Conservation (phyloP, 805 yeast genomes). For the Clavispora vitiphila region DNA sequence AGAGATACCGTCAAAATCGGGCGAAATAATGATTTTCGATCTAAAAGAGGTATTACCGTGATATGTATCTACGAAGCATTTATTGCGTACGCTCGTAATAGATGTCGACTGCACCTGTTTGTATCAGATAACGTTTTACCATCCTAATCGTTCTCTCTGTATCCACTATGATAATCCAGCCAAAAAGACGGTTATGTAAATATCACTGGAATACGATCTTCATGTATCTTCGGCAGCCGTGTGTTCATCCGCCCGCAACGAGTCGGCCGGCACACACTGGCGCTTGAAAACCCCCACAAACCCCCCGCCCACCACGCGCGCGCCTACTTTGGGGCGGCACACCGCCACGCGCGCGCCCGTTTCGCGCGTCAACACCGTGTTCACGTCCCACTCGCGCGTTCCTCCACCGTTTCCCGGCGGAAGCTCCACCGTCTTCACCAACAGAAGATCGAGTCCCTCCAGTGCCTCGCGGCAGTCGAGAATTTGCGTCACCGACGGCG, state of each 20-base stretch:
- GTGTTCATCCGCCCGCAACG: not conserved
- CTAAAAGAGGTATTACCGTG: no score
- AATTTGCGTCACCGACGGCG: conserved; percentile 4
- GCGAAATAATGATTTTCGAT: no score
- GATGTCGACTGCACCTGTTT: no score
- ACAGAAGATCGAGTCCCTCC: not conserved
- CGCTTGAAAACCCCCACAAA: conserved; percentile 4
- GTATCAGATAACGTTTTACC: no score
- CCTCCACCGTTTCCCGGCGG: conserved; percentile 5
- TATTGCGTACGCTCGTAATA: no score
- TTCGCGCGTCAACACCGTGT: not conserved
- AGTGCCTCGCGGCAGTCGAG: conserved; percentile 1
- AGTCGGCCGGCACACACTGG: not conserved
- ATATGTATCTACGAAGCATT: no score
- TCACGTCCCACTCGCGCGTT: conserved; percentile 4
- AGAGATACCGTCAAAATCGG: no score
- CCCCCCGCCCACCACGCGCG: conserved; percentile 3
- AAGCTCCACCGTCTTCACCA: conserved; percentile 4
- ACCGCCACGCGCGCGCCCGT: conserved; percentile 1
- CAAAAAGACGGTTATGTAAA: no score
- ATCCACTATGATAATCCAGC: no score
- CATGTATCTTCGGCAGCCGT: no score
- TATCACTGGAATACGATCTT: no score
- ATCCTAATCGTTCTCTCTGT: no score
- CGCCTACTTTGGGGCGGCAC: conserved; percentile 4